Percentiles rank a stretch among this genome's conserved stretches.
phyloP scores from a whole-genome alignment of 805 yeast genomes.

The Cyberlindnera mycetangii region DNA sequence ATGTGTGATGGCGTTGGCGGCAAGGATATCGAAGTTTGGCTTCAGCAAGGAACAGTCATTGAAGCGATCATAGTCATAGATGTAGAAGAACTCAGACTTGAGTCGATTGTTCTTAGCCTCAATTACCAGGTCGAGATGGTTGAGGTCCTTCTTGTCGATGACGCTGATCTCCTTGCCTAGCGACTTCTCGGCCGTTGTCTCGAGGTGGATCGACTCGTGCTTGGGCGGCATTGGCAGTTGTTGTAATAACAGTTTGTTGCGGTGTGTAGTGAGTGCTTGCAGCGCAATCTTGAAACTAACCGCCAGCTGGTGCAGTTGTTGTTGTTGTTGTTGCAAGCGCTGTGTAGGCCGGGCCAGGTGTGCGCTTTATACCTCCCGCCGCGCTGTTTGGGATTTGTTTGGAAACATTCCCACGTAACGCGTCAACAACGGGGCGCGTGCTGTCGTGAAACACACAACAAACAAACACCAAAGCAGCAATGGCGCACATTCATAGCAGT shows the following conservation, averaged over 20 bases:
- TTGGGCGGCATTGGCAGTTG: conserved; percentile 4
- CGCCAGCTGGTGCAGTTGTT: not conserved
- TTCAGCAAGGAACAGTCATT: conserved; percentile 27
- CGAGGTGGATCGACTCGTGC: conserved; percentile 16
- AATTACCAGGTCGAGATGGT: conserved; percentile 27
- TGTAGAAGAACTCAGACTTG: conserved; percentile 30
- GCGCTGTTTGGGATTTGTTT: conserved; percentile 1
- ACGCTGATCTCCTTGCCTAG: conserved; percentile 28
- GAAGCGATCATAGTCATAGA: conserved; percentile 32
- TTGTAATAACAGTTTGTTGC: not conserved
- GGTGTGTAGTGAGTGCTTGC: no score
- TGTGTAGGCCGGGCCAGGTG: not conserved
- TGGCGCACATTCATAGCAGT: not conserved
- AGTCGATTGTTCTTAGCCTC: conserved; percentile 30
- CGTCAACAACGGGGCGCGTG: conserved; percentile 1
- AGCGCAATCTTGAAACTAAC: not conserved
- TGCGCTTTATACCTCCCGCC: not conserved
- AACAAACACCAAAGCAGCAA: not conserved
- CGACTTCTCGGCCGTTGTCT: conserved; percentile 25
- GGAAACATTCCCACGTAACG: not conserved
- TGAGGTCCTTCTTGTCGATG: conserved; percentile 24
- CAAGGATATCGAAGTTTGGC: conserved; percentile 25
- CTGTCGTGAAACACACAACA: conserved; percentile 1
- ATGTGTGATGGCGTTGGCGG: conserved; percentile 27
- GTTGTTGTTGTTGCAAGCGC: no score